Conservation (phyloP, 75 land plant genomes). For the Isoetes taiwanensis region DNA sequence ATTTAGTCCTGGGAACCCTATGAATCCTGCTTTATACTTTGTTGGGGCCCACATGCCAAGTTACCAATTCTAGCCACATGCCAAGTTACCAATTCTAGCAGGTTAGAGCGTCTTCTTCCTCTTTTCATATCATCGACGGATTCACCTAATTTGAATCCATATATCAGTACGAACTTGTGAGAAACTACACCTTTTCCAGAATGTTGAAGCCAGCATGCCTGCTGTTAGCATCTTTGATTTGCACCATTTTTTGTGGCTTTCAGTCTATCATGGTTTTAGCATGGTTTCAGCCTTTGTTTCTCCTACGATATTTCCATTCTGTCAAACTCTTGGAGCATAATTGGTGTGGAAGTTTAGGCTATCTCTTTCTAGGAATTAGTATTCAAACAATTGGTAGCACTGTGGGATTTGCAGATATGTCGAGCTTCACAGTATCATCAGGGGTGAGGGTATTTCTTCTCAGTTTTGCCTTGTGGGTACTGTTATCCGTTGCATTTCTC, state of each 20-base stretch:
- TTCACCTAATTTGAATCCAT: too few relatives aligned
- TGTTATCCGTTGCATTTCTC: background rate
- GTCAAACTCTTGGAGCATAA: background rate
- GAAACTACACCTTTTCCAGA: too few relatives aligned
- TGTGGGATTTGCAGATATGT: background rate
- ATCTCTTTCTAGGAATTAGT: background rate
- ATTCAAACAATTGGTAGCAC: constrained; percentile 1
- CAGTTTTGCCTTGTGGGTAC: background rate
- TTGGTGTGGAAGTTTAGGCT: background rate
- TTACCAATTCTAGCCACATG: too few relatives aligned
- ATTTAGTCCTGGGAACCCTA: too few relatives aligned
- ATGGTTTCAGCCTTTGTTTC: constrained; percentile 7
- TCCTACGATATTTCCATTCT: constrained; percentile 5
- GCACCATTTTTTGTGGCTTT: background rate
- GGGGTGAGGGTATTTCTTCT: constrained; percentile 1
- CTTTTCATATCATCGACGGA: too few relatives aligned
- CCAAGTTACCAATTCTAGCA: too few relatives aligned
- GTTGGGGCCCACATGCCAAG: too few relatives aligned
- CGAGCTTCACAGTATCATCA: background rate
- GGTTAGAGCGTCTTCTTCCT: too few relatives aligned
- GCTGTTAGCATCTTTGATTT: background rate
- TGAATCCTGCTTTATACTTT: too few relatives aligned
- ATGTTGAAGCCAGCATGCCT: background rate
- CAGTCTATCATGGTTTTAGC: background rate
- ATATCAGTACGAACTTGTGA: too few relatives aligned